Conservation (phyloP, 768 basidiomycete genomes). For the Cyathus striatus region DNA sequence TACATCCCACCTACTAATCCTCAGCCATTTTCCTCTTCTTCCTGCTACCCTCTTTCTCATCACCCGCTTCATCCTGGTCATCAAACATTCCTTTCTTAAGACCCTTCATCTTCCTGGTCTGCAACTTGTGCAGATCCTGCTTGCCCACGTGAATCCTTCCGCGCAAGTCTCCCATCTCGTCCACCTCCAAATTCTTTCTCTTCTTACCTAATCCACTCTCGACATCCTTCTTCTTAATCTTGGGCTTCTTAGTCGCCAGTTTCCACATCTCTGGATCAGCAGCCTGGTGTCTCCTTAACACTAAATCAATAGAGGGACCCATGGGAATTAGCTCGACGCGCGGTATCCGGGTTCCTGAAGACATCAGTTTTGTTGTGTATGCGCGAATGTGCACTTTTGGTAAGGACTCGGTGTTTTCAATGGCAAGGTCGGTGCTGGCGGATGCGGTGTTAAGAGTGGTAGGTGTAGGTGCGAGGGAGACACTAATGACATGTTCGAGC, state of each 20-base stretch:
- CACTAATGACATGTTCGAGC: slow-evolving; percentile 83
- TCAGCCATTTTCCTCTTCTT: slow-evolving; percentile 6
- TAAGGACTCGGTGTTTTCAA: slow-evolving; percentile 41
- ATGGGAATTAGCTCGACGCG: slow-evolving; percentile 80
- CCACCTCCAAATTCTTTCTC: slow-evolving; percentile 92
- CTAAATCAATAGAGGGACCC: slow-evolving; percentile 88
- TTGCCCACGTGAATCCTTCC: slow-evolving; percentile 85
- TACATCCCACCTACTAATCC: no score
- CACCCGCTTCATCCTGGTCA: slow-evolving; percentile 14
- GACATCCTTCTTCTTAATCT: slow-evolving; percentile 83
- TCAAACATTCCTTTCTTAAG: slow-evolving; percentile 42
- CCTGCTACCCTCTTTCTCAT: slow-evolving; percentile 11
- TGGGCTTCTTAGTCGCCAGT: slow-evolving; percentile 76
- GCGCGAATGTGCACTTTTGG: slow-evolving; percentile 88
- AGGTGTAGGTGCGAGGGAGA: slow-evolving; percentile 67
- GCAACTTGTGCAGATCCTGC: slow-evolving; percentile 83
- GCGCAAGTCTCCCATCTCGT: slow-evolving; percentile 96
- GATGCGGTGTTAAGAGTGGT: slow-evolving; percentile 42
- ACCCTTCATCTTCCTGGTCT: slow-evolving; percentile 96
- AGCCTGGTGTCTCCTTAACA: slow-evolving; percentile 65
- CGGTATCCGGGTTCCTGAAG: slow-evolving; percentile 77
- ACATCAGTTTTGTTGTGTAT: slow-evolving; percentile 70
- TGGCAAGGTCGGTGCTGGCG: slow-evolving; percentile 15
- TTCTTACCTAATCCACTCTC: slow-evolving; percentile 89
- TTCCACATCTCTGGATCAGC: slow-evolving; percentile 80